Evolutionary conservation across 768 basidiomycete species (phyloP), one percentile per base, ranked within the genome.

Genomic region (Tylopilus plumbeoviolaceoides): DNA sequence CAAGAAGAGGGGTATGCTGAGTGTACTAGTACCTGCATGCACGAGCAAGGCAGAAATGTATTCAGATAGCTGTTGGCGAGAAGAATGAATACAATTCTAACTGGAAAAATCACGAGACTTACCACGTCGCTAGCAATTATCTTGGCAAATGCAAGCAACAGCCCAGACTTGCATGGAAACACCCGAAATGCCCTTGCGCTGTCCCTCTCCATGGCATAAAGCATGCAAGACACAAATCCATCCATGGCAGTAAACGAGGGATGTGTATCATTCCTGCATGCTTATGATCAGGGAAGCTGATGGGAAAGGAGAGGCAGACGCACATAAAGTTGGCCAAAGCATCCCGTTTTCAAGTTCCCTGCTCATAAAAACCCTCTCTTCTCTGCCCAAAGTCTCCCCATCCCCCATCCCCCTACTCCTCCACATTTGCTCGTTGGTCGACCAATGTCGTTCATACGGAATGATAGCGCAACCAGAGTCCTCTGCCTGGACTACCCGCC

Each of bases 391-490:
- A 23, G 23, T 23, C 23, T 2, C 23, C 23, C 23, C 23, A 23
- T 23, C 23, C 5, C 23, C 23, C 23, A 23, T 23, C 23, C 5
- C 23, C 23, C 23, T 23, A 23, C 23, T 4, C 23, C 23, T 23
- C 23, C 5, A 23, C 3, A 23, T 23, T 23, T 23, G 5, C 23
- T 23, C 23, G 23, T 23, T 23, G 23, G 23, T 5, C 23, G 23
- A 23, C 23, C 23, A 5, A 23, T 23, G 23, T 23, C 23, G 23
- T 23, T 23, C 23, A 23, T 23, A 23, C 23, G 5, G 23, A 23
- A n/a, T n/a, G n/a, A n/a, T n/a, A n/a, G 94, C 95, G 0, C 97
- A 97, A 7, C 97, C 95, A 66, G 98, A 98, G 42, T 85, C 81
- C 2, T 82, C 78, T 4, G 79, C 73, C 1, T 74, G 69, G 18